Evolutionary conservation across 257 asterid genomes (phyloP), one percentile per base, ranked within the genome.

Genomic region (Solanum pimpinellifolium): DNA sequence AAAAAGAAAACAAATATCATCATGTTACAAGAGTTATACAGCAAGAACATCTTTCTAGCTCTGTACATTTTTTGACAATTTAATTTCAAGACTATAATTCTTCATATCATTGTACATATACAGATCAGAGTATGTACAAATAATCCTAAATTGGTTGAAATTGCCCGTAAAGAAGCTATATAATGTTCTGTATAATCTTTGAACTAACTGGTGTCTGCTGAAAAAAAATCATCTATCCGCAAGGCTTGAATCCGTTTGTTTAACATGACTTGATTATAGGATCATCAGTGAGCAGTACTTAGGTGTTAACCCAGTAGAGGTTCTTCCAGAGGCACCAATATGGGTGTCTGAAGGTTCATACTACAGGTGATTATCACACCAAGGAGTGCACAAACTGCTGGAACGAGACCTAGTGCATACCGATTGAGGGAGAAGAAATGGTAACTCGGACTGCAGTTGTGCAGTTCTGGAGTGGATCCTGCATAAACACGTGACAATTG

Each of bases 401-500:
- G 99, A 87, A 94, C 91, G 6, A 96, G 92, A 18, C 99, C 99
- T 27, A 95, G 78, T n/a, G 97, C 99, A 70, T 85, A 90, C 91
- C 98, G 91, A 33, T 93, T 91, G 33, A 91, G 84, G 5, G 97
- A 91, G 52, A 96, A 88, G 70, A 83, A 33, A 75, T 80, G 65
- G 88, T 59, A 62, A 1, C 87, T 52, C 11, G 86, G 77, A 35
- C 9, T 87, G 60, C 85, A 88, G 77, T 78, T 88, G 8, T 89
- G 86, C 56, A 91, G 90, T 87, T 86, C 92, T 27, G 91, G 92
- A 41, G 90, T 86, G 11, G 96, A 86, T 76, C 88, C 99, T 95
- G 95, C 93, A 90, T 0, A 2, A 25, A 72, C 69, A 25, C 56
- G 49, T 72, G 14, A 82, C 12, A 9, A 31, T 77, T 44, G 20